phyloP scores from a whole-genome alignment of 495 filamentous ascomycete genomes.

The Tetracladium setigerum region DNA sequence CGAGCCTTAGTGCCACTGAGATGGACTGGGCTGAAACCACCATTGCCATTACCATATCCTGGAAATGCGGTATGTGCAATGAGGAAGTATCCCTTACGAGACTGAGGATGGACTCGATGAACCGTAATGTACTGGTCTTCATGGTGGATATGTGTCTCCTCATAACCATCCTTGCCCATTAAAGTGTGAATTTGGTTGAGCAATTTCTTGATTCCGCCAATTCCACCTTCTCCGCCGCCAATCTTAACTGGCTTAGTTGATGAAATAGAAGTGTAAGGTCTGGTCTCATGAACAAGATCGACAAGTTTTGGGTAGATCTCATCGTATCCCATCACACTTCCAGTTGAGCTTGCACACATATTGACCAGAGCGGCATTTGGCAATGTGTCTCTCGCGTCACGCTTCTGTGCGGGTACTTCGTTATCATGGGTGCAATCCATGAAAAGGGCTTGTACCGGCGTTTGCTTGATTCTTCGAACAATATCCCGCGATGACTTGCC shows the following conservation, averaged over 20 bases:
- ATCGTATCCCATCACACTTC: conserved; percentile 98
- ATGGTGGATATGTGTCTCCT: conserved; percentile 94
- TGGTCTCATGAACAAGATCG: conserved; percentile 81
- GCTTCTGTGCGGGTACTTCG: conserved; percentile 90
- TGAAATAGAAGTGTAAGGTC: conserved; percentile 68
- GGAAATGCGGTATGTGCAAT: conserved; percentile 94
- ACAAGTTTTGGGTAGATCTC: conserved; percentile 90
- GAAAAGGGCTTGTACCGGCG: conserved; percentile 86
- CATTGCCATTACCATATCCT: conserved; percentile 74
- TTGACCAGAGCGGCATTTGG: conserved; percentile 91
- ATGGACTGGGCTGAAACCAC: conserved; percentile 64
- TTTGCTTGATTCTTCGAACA: conserved; percentile 66
- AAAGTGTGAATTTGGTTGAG: conserved; percentile 85
- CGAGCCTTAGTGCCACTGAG: conserved; percentile 70
- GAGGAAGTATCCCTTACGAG: conserved; percentile 85
- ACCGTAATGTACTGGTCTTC: conserved; percentile 94
- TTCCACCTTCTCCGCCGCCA: conserved; percentile 64
- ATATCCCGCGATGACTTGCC: conserved; percentile 24
- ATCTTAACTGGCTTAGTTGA: conserved; percentile 53
- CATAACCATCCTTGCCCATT: conserved; percentile 91
- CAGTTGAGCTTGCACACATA: conserved; percentile 90
- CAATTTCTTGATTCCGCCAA: conserved; percentile 81
- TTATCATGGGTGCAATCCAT: conserved; percentile 99
- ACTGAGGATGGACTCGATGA: conserved; percentile 85
- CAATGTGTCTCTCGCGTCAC: conserved; percentile 88